Evolutionary conservation across 352 stramenopile species (phyloP).

Genomic region (Phytopythium cucurbitacearum): DNA sequence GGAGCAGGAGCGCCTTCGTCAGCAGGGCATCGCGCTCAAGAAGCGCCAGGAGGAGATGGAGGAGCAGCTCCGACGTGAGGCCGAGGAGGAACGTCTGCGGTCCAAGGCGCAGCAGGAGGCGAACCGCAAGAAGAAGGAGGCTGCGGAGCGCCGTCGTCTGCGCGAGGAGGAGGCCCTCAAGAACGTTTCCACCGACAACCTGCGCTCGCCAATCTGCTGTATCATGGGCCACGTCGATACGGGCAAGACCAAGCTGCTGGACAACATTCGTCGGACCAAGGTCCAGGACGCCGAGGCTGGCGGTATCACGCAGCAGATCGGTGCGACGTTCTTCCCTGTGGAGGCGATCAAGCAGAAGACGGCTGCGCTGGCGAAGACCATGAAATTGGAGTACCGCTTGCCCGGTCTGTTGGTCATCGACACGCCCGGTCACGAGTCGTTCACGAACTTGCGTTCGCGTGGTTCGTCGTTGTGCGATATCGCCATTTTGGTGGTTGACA

Average conservation of each 20-base stretch:
- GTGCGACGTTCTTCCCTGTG: conserved; percentile 94
- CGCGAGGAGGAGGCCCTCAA: conserved; percentile 75
- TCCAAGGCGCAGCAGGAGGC: conserved; percentile 86
- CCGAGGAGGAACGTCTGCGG: conserved; percentile 55
- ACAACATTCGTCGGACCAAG: conserved; percentile 99
- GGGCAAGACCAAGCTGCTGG: conserved; percentile 99
- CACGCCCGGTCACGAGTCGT: conserved; percentile 99
- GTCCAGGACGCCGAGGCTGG: conserved; percentile 92
- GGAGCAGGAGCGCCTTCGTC: conserved; percentile 88
- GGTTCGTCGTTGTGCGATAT: conserved; percentile 98
- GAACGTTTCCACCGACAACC: conserved; percentile 90
- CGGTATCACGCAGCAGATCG: conserved; percentile 99
- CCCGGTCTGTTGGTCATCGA: conserved; percentile 97
- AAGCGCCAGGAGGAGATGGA: conserved; percentile 90
- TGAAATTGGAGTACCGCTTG: conserved; percentile 87
- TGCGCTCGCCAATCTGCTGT: conserved; percentile 98
- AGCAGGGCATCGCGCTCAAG: conserved; percentile 92
- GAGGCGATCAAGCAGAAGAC: conserved; percentile 91
- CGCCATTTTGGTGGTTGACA: conserved; percentile 99
- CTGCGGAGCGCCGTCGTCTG: conserved; percentile 57
- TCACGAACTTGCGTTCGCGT: conserved; percentile 97
- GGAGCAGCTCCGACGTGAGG: conserved; percentile 60
- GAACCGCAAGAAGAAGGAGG: conserved; percentile 79
- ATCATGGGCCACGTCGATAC: conserved; percentile 99
- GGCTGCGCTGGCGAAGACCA: conserved; percentile 60